phyloP scores from a whole-genome alignment of 257 asterid species.

The Solanum boliviense region DNA sequence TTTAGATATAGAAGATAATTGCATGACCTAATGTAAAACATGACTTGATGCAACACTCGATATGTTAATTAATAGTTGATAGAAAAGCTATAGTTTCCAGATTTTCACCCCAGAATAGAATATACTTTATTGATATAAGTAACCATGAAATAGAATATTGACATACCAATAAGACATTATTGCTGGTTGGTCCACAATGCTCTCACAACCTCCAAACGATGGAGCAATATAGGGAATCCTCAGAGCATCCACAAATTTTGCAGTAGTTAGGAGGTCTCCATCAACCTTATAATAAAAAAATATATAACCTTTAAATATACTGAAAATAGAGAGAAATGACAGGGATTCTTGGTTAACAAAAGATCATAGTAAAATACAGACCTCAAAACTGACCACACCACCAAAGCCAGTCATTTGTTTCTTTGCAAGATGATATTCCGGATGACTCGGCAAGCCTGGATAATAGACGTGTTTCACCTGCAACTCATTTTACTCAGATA shows the following conservation, averaged over 20 bases:
- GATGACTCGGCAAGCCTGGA: constrained; percentile 89
- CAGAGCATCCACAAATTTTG: constrained; percentile 74
- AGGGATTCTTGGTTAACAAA: background rate
- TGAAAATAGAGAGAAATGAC: background rate
- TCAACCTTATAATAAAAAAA: constrained; percentile 38
- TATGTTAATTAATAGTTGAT: background rate
- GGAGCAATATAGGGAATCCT: constrained; percentile 87
- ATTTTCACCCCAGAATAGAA: background rate
- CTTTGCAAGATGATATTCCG: constrained; percentile 75
- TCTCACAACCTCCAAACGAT: constrained; percentile 90
- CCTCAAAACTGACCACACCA: constrained; percentile 98
- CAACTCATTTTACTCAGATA: constrained; percentile 2
- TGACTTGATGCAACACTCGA: background rate
- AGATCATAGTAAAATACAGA: constrained; percentile 14
- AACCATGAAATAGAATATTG: background rate
- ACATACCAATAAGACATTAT: constrained; percentile 89
- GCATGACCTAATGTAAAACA: background rate
- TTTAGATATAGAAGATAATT: background rate
- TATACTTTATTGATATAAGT: background rate
- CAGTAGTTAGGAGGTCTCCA: constrained; percentile 63
- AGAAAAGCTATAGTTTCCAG: background rate
- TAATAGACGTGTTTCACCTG: constrained; percentile 77
- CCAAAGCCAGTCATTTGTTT: constrained; percentile 93
- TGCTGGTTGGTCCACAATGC: constrained; percentile 96
- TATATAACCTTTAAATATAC: background rate